Evolutionary conservation across 352 stramenopile genomes (phyloP).

Genomic region (Blastocystis sp.): DNA sequence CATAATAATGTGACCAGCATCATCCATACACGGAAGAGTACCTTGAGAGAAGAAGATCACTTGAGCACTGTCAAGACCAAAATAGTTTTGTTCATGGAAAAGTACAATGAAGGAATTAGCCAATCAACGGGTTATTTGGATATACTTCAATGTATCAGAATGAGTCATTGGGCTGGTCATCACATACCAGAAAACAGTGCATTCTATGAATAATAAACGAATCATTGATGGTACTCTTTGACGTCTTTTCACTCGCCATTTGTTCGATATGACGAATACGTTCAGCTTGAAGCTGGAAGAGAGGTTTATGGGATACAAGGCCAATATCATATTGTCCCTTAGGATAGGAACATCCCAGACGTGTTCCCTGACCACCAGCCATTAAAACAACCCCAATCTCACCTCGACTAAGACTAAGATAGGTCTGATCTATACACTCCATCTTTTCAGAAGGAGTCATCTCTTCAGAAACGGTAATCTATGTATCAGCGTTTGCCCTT

Average conservation of each 20-base stretch:
- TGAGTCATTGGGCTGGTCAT: constrained; percentile 84
- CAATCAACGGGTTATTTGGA: background rate
- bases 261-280: constrained; percentile 74
- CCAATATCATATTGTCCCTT: constrained; percentile 74
- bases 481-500: background rate
- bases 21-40: constrained; percentile 78
- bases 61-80: constrained; percentile 76
- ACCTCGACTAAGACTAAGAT: constrained; percentile 74
- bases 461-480: constrained; percentile 54
- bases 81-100: constrained; percentile 76
- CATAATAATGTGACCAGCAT: constrained; percentile 47
- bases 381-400: constrained; percentile 77
- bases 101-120: constrained; percentile 69
- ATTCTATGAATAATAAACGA: background rate
- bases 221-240: background rate
- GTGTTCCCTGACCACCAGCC: constrained; percentile 78
- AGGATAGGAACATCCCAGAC: constrained; percentile 76
- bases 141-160: constrained; percentile 73
- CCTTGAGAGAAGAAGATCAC: constrained; percentile 81
- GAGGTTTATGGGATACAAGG: constrained; percentile 72
- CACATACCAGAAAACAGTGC: constrained; percentile 75
- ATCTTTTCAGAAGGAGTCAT: constrained; percentile 25
- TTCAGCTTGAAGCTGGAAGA: constrained; percentile 80
- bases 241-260: constrained; percentile 68
- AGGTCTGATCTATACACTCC: constrained; percentile 64